A percentile compares a stretch with the other conserved stretches of the same genome.
phyloP scores from a whole-genome alignment of 2,329 filamentous ascomycete genomes.

The Diaporthe aspalathi region DNA sequence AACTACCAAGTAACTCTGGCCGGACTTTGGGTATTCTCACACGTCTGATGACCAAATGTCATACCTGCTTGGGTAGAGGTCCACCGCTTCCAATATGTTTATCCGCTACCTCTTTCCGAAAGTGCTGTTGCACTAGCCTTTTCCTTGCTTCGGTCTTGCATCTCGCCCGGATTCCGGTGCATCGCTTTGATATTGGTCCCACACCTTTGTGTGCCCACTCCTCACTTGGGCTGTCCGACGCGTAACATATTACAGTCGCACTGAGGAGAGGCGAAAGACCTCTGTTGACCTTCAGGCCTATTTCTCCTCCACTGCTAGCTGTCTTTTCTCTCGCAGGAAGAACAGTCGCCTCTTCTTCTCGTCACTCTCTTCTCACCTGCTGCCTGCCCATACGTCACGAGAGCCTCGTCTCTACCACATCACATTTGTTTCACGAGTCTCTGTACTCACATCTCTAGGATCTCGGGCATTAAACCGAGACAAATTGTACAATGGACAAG shows the following conservation, averaged over 20 bases:
- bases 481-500: conserved; percentile 1
- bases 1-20: conserved; percentile 10
- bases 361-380: background rate
- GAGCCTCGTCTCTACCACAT: background rate
- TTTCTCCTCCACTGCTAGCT: background rate
- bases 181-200: conserved; percentile 19
- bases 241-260: background rate
- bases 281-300: background rate
- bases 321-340: background rate
- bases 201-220: background rate
- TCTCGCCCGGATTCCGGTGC: conserved; percentile 8
- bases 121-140: background rate
- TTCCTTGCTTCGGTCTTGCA: conserved; percentile 10
- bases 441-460: background rate
- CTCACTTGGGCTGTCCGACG: background rate
- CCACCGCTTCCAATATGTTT: conserved; percentile 13
- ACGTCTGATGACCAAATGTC: background rate
- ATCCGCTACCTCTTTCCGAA: background rate
- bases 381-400: background rate
- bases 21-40: background rate
- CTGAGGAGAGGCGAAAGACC: background rate
- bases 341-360: background rate
- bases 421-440: no score
- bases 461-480: no score
- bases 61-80: background rate